A percentile compares a stretch with the other conserved stretches of the same genome.
Evolutionary conservation across 1,139 yeast species (phyloP).

Genomic region (Spencermartinsiella ligniputridi): DNA sequence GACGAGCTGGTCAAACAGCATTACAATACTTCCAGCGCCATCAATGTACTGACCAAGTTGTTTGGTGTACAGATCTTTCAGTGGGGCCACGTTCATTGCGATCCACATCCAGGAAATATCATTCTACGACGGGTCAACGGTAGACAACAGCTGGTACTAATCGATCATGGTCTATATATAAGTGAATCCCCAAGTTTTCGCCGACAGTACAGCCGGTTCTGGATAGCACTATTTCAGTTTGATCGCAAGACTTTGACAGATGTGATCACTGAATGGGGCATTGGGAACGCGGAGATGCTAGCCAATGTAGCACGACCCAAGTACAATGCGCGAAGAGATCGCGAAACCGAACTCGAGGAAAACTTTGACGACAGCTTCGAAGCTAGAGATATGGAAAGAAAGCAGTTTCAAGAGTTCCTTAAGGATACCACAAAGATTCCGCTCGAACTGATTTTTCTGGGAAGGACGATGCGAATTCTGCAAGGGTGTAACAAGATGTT

Average conservation of each 20-base stretch:
- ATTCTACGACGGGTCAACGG: slow-evolving; percentile 44
- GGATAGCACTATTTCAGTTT: slow-evolving; percentile 58
- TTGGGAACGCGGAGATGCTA: slow-evolving; percentile 61
- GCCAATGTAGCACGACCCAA: slow-evolving; percentile 52
- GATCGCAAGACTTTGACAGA: slow-evolving; percentile 46
- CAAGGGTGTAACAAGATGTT: slow-evolving; percentile 62
- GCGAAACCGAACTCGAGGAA: slow-evolving; percentile 8
- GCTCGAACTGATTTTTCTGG: slow-evolving; percentile 54
- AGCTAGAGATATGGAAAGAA: slow-evolving; percentile 36
- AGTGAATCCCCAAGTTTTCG: slow-evolving; percentile 49
- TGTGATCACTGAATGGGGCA: slow-evolving; percentile 63
- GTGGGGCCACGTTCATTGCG: slow-evolving; percentile 76
- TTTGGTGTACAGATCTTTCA: slow-evolving; percentile 67
- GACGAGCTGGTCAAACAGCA: slow-evolving; percentile 40
- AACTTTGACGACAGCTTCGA: slow-evolving; percentile 30
- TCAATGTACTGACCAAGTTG: slow-evolving; percentile 50
- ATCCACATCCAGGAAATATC: slow-evolving; percentile 80
- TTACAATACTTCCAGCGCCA: slow-evolving; percentile 42
- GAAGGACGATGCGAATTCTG: slow-evolving; percentile 69
- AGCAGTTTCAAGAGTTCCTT: slow-evolving; percentile 46
- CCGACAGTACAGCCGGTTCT: slow-evolving; percentile 53
- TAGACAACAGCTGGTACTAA: slow-evolving; percentile 51
- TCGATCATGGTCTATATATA: slow-evolving; percentile 74
- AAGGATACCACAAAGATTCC: slow-evolving; percentile 66
- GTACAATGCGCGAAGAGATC: slow-evolving; percentile 23